Evolutionary conservation across 2,329 filamentous ascomycete species (phyloP).

Genomic region (Rhynchosporium secalis): DNA sequence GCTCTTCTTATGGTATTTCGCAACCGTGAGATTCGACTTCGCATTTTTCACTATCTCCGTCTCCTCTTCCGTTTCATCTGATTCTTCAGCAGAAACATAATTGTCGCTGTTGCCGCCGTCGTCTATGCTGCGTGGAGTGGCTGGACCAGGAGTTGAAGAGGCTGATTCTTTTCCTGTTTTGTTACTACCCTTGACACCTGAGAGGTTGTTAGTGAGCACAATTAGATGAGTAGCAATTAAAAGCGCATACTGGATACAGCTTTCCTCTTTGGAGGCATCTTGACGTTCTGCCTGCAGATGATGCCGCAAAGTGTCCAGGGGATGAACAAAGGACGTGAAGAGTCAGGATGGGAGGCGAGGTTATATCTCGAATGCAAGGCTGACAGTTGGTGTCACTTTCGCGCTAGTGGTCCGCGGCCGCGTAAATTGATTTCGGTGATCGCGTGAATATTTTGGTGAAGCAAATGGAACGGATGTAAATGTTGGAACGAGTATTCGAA

Average conservation of each 20-base stretch:
- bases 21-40: constrained; percentile 57
- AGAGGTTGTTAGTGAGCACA: constrained; percentile 40
- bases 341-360: constrained; percentile 22
- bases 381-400: constrained; percentile 16
- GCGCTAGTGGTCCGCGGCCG: constrained; percentile 16
- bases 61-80: constrained; percentile 46
- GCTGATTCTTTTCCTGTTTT: constrained; percentile 59
- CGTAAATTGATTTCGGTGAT: constrained; percentile 6
- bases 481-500: neutral
- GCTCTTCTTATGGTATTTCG: constrained; percentile 34
- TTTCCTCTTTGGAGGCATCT: constrained; percentile 73
- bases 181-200: constrained; percentile 47
- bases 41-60: constrained; percentile 58
- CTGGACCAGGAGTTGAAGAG: constrained; percentile 60
- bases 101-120: constrained; percentile 54
- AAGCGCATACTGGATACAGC: constrained; percentile 52
- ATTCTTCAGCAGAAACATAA: constrained; percentile 36
- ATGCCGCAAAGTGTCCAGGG: constrained; percentile 20
- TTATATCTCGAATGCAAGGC: constrained; percentile 23
- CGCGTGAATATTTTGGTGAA: neutral
- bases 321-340: constrained; percentile 28
- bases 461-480: neutral
- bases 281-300: constrained; percentile 32
- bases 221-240: constrained; percentile 30
- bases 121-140: constrained; percentile 58